Evolutionary conservation across 1,284 basidiomycete genomes (phyloP).

Genomic region (Apiotrichum veenhuisii): DNA sequence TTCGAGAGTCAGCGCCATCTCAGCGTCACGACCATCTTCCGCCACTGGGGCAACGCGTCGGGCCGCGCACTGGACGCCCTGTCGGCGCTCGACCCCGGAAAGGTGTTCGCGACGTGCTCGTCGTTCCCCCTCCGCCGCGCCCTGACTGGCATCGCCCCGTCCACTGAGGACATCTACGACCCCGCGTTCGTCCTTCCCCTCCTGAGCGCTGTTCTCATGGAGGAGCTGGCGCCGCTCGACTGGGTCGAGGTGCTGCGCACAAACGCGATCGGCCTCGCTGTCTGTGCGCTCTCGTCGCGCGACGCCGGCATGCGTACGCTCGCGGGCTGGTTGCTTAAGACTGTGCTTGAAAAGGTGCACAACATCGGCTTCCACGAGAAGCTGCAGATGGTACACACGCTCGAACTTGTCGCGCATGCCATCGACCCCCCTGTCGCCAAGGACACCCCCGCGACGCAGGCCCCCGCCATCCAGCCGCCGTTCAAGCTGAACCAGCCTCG

Average conservation of each 20-base stretch:
- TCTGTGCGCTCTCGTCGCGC: slow-evolving; percentile 69
- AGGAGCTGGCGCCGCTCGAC: slow-evolving; percentile 61
- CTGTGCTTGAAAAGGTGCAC: slow-evolving; percentile 1
- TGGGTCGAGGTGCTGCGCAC: slow-evolving; percentile 85
- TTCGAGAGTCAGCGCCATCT: slow-evolving; percentile 70
- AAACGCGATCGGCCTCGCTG: slow-evolving; percentile 69
- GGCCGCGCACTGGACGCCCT: slow-evolving; percentile 61
- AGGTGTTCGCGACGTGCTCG: slow-evolving; percentile 68
- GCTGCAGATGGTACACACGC: slow-evolving; percentile 68
- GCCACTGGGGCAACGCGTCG: slow-evolving; percentile 58
- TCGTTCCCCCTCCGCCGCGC: slow-evolving; percentile 58
- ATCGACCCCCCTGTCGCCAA: slow-evolving; percentile 44
- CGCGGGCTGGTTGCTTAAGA: slow-evolving; percentile 39
- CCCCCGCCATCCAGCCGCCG: not conserved
- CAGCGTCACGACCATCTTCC: slow-evolving; percentile 62
- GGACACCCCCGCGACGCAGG: not conserved
- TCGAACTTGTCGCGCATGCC: slow-evolving; percentile 66
- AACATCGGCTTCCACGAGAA: slow-evolving; percentile 67
- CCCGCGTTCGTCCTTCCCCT: slow-evolving; percentile 72
- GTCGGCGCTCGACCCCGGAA: slow-evolving; percentile 63
- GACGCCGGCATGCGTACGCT: slow-evolving; percentile 60
- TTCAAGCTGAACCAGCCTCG: slow-evolving; percentile 36
- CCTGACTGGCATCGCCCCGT: not conserved
- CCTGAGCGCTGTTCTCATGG: slow-evolving; percentile 61
- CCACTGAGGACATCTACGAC: slow-evolving; percentile 60